Conservation (phyloP, 2,329 filamentous ascomycete genomes). For the Fusarium fracticaudum region DNA sequence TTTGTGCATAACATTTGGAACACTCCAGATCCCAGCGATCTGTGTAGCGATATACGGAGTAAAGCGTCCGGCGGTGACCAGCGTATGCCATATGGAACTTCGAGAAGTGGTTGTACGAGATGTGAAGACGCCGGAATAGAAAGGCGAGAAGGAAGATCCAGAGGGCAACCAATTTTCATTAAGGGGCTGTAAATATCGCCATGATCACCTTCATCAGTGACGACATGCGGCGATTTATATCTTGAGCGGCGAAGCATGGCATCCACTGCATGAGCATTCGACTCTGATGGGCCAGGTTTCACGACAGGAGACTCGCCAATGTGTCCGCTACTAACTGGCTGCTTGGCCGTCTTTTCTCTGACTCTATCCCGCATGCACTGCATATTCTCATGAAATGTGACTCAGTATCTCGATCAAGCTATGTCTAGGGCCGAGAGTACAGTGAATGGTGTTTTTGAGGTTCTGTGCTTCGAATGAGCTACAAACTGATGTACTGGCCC, state of each 20-base stretch:
- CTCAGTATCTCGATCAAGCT: no score
- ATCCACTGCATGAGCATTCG: neutral
- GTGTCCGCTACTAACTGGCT: no score
- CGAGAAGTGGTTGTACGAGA: neutral
- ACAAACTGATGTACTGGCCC: no score
- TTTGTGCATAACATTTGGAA: rapidly evolving
- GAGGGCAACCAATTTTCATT: neutral
- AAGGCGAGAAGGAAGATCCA: rapidly evolving
- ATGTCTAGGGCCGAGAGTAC: no score
- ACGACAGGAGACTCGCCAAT: no score
- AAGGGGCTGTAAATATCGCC: rapidly evolving
- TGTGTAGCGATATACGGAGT: neutral
- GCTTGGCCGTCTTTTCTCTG: no score
- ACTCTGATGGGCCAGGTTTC: neutral
- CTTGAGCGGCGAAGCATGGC: neutral
- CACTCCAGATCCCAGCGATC: neutral
- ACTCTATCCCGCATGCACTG: no score
- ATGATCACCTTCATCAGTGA: rapidly evolving
- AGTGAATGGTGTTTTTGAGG: no score
- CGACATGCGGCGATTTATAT: rapidly evolving
- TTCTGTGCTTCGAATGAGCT: no score
- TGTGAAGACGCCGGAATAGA: neutral
- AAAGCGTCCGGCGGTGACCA: neutral
- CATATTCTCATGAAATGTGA: no score
- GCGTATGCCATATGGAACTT: neutral